Evolutionary conservation across 2,329 filamentous ascomycete genomes (phyloP), one percentile per base, ranked within the genome.

Genomic region (Exophiala sideris): DNA sequence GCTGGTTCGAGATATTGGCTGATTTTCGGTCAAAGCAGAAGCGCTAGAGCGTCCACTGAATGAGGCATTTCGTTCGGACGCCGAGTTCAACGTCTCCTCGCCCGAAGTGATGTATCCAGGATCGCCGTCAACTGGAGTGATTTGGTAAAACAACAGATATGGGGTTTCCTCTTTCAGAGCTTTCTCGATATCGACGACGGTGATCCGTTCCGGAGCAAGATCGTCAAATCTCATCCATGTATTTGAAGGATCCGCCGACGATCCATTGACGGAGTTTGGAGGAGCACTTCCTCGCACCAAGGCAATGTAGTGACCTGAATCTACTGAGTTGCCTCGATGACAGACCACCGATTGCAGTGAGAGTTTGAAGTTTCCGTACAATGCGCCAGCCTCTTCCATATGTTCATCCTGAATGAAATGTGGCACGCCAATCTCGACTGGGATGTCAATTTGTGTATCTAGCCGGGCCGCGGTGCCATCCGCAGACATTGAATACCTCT

Each of bases 161-260:
- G 94, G 92, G 69, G 90, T 95, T 69, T 96, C 91, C n/a, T 87
- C 81, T 62, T 83, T 86, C 46, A 97, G 73, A 0, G 89, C 86
- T 62, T 86, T 74, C 57, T 88, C 85, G 59, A 96, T 87, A 64
- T 95, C 83, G 45, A 96, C 85, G 50, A 87, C 79, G 0, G 79
- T 79, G 2, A 97, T 87, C 21, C 92, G 83, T 52, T 85, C 79
- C 34, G 81, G 76, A 1, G 83, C 75, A n/a, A 97, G 76, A 68
- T 99, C 94, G 67, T 99, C 94, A 64, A 96, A 96, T 35, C 86
- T 87, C 68, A 96, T 84, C 94, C 94, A 99, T 59, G 85, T 83
- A 10, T 87, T 83, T 58, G 87, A 82, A 55, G 85, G 77, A 63
- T 90, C 88, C 9, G 60, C 64, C 49, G 61, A 62, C 3, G 64